Percentiles rank a stretch among this genome's conserved stretches.
Conservation (phyloP, 2,329 filamentous ascomycete genomes). For the Coniosporium tulheliwenetii region DNA sequence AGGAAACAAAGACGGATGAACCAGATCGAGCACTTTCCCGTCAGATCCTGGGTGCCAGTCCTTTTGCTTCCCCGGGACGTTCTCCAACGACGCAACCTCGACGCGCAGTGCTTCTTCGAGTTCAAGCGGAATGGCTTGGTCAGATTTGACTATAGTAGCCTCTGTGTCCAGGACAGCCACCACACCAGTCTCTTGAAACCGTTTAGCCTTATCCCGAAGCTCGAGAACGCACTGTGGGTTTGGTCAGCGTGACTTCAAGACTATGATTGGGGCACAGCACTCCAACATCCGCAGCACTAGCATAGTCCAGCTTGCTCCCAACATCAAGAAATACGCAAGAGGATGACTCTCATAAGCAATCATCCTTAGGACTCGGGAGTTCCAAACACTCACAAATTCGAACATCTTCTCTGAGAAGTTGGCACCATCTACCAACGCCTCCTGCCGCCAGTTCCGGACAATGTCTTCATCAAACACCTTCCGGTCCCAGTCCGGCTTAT, state of each 20-base stretch:
- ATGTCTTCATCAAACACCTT: slow-evolving; percentile 14
- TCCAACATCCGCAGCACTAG: no score
- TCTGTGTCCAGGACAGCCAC: slow-evolving; percentile 31
- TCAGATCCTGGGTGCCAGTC: slow-evolving; percentile 49
- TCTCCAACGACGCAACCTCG: slow-evolving; percentile 32
- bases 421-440: slow-evolving; percentile 5
- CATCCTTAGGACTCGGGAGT: no score
- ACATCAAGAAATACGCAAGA: background rate
- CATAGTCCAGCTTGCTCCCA: no score
- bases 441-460: slow-evolving; percentile 8
- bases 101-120: slow-evolving; percentile 26
- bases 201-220: slow-evolving; percentile 33
- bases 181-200: slow-evolving; percentile 24
- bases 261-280: no score
- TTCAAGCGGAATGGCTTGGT: slow-evolving; percentile 24
- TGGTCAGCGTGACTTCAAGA: no score
- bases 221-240: slow-evolving; percentile 21
- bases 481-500: slow-evolving; percentile 14
- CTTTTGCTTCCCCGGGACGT: slow-evolving; percentile 31
- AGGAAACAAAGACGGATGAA: slow-evolving; percentile 50
- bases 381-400: slow-evolving; percentile 6
- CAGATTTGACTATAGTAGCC: slow-evolving; percentile 34
- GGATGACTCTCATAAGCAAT: background rate
- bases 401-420: slow-evolving; percentile 9
- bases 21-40: slow-evolving; percentile 41